Conservation (phyloP, 1,139 yeast genomes). For the Geotrichum macrosporum region DNA sequence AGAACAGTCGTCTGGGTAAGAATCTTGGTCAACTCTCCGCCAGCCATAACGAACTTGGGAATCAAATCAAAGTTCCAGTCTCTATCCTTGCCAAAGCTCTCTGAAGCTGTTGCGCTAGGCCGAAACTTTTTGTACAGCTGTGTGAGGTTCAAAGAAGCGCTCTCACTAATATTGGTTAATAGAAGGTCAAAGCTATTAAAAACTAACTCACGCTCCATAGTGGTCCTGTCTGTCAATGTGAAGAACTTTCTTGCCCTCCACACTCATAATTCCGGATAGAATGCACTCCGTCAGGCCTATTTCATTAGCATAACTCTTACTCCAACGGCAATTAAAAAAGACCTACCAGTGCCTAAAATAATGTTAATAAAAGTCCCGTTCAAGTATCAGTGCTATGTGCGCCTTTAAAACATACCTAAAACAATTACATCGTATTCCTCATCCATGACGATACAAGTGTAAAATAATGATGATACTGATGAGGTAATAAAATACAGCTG, state of each 20-base stretch:
- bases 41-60: conserved; percentile 96
- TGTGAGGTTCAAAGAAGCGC: conserved; percentile 59
- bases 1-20: conserved; percentile 94
- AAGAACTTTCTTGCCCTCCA: conserved; percentile 92
- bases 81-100: conserved; percentile 79
- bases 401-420: conserved; percentile 52
- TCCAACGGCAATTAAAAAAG: not conserved
- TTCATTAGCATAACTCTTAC: not conserved
- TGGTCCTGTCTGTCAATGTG: conserved; percentile 96
- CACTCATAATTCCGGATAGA: conserved; percentile 86
- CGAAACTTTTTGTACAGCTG: conserved; percentile 46
- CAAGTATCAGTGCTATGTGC: too few species aligned
- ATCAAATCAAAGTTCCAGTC: conserved; percentile 98
- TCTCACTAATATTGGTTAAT: conserved; percentile 41
- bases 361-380: conserved; percentile 1
- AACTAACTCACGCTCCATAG: conserved; percentile 61
- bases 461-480: not conserved
- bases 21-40: conserved; percentile 94
- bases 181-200: not conserved
- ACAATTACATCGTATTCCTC: conserved; percentile 93
- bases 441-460: conserved; percentile 53
- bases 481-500: not conserved
- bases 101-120: conserved; percentile 54
- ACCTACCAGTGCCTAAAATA: conserved; percentile 30
- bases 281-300: conserved; percentile 91